These are phyloP conservation scores for Coleophoma crateriformis DNA, from an alignment of 2,329 filamentous ascomycete genomes.

Conservation along the genomic window DNA sequence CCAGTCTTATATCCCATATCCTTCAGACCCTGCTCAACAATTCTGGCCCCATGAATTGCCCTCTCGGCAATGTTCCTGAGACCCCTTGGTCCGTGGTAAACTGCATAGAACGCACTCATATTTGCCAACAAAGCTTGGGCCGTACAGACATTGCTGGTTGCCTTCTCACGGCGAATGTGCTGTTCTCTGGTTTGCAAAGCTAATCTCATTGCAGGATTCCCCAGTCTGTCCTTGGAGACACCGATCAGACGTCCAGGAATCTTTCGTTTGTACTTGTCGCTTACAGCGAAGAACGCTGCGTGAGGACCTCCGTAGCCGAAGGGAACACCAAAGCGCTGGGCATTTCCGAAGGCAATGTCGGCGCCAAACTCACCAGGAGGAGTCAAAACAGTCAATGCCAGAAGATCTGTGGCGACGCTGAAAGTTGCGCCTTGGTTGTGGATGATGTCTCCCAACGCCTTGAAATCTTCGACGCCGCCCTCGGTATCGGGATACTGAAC, in stretches of 20 bases:
- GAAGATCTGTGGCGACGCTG: constrained; percentile 82
- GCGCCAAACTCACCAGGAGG: constrained; percentile 92
- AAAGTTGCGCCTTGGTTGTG: constrained; percentile 76
- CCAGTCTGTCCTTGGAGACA: constrained; percentile 84
- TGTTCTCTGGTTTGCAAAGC: constrained; percentile 92
- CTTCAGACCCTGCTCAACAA: constrained; percentile 60
- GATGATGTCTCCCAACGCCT: constrained; percentile 65
- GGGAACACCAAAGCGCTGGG: constrained; percentile 87
- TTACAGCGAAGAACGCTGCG: constrained; percentile 90
- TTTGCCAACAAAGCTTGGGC: constrained; percentile 91
- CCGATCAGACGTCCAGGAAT: constrained; percentile 89
- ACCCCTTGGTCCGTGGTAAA: constrained; percentile 86
- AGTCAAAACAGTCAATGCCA: constrained; percentile 80
- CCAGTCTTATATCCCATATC: constrained; percentile 59
- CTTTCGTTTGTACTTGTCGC: constrained; percentile 88
- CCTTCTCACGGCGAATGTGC: constrained; percentile 93
- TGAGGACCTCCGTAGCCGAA: constrained; percentile 93
- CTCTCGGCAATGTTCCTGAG: constrained; percentile 79
- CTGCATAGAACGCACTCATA: constrained; percentile 90
- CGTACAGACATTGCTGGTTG: constrained; percentile 95
- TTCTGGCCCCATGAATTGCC: constrained; percentile 64
- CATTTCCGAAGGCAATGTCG: constrained; percentile 89
- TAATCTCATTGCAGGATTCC: constrained; percentile 74
- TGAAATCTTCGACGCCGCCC: constrained; percentile 73
- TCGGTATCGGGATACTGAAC: constrained; percentile 94